Conservation (phyloP, 2,329 filamentous ascomycete genomes). For the Trichoderma polysporum region DNA sequence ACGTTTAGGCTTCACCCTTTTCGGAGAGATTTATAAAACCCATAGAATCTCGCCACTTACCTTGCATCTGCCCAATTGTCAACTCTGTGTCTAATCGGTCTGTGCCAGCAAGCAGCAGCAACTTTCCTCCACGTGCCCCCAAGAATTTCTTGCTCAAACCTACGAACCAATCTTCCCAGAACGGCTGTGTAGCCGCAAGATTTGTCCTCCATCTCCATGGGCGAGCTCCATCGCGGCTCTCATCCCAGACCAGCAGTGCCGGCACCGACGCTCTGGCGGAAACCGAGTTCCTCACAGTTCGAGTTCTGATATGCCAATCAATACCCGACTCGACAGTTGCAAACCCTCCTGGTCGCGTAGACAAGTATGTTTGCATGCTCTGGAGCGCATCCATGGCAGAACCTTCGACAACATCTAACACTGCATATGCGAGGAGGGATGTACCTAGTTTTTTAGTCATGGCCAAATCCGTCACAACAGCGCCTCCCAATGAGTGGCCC, state of each 20-base stretch:
- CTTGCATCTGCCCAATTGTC: conserved; percentile 97
- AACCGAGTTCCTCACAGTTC: conserved; percentile 78
- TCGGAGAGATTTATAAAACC: not conserved
- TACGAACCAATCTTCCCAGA: conserved; percentile 92
- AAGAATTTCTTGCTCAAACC: conserved; percentile 89
- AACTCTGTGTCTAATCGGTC: conserved; percentile 88
- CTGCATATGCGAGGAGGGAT: conserved; percentile 77
- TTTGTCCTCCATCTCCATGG: conserved; percentile 86
- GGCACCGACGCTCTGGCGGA: conserved; percentile 90
- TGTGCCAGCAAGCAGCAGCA: conserved; percentile 82
- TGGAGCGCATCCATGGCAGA: conserved; percentile 92
- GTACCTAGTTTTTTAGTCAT: conserved; percentile 63
- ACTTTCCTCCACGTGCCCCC: conserved; percentile 74
- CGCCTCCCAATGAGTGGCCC: conserved; percentile 90
- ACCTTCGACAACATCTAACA: conserved; percentile 93
- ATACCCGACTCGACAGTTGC: conserved; percentile 75
- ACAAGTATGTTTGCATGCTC: conserved; percentile 90
- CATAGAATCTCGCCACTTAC: conserved; percentile 42
- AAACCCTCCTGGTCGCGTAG: conserved; percentile 76
- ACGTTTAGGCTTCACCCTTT: not conserved
- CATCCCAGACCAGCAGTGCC: conserved; percentile 61
- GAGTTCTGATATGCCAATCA: conserved; percentile 88
- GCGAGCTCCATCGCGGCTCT: conserved; percentile 38
- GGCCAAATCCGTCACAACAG: conserved; percentile 83
- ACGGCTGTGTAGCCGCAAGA: conserved; percentile 77